Conservation (phyloP, 306 rosid species). For the Cicer bijugum region DNA sequence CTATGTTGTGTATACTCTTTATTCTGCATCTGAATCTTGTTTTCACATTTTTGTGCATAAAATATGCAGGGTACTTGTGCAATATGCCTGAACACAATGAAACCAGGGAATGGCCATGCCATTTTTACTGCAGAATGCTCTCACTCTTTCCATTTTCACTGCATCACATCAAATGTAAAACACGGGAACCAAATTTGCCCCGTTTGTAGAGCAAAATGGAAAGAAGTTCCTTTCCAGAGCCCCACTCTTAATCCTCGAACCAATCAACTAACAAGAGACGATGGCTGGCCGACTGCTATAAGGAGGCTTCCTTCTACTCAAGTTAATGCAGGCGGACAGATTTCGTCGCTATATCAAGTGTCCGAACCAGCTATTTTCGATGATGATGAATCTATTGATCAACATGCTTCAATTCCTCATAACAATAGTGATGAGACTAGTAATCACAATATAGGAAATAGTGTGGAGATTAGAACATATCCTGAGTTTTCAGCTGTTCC, state of each 20-base stretch:
- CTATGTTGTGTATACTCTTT: background rate
- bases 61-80: slow-evolving; percentile 80
- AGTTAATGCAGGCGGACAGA: slow-evolving; percentile 53
- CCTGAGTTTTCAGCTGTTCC: slow-evolving; percentile 84
- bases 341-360: slow-evolving; percentile 57
- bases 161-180: slow-evolving; percentile 90
- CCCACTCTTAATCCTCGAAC: slow-evolving; percentile 58
- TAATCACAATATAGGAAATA: slow-evolving; percentile 45
- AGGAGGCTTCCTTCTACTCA: slow-evolving; percentile 66
- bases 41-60: slow-evolving; percentile 36
- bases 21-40: slow-evolving; percentile 10
- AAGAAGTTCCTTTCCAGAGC: slow-evolving; percentile 87
- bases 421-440: slow-evolving; percentile 46
- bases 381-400: slow-evolving; percentile 82
- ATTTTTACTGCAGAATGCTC: slow-evolving; percentile 97
- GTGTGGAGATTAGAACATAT: slow-evolving; percentile 69
- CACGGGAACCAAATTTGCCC: slow-evolving; percentile 98
- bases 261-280: slow-evolving; percentile 58
- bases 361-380: slow-evolving; percentile 73
- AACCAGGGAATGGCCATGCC: slow-evolving; percentile 92
- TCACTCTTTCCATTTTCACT: slow-evolving; percentile 94
- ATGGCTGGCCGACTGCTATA: slow-evolving; percentile 60
- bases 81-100: slow-evolving; percentile 81
- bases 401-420: slow-evolving; percentile 50
- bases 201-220: slow-evolving; percentile 93